Evolutionary conservation across 805 yeast genomes (phyloP).

Genomic region (Lipomyces sp.): DNA sequence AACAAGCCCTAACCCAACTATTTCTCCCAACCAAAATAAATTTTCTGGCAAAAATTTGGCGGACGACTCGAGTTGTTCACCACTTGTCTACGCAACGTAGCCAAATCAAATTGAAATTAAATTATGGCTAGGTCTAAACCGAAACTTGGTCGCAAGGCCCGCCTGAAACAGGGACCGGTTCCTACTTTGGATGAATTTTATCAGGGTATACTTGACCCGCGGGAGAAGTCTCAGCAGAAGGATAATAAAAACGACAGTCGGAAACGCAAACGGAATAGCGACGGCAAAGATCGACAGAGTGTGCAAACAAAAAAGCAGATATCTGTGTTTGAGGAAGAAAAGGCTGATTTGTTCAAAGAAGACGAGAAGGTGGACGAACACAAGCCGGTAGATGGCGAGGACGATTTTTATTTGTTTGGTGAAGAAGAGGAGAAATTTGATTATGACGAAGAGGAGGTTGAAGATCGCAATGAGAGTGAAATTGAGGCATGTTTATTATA

Average conservation of each 20-base stretch:
- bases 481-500: conserved; percentile 48
- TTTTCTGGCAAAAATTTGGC: neutral
- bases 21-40: neutral
- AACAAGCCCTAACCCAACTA: neutral
- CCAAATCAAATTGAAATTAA: neutral
- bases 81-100: neutral
- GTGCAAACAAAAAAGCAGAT: conserved; percentile 38
- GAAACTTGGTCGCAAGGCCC: conserved; percentile 88
- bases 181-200: conserved; percentile 86
- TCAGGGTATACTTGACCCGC: conserved; percentile 52
- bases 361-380: conserved; percentile 39
- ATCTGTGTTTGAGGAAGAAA: conserved; percentile 36
- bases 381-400: conserved; percentile 47
- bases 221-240: conserved; percentile 43
- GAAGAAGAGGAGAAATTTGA: conserved; percentile 45
- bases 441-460: conserved; percentile 64
- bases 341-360: conserved; percentile 23
- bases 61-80: neutral
- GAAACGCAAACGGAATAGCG: conserved; percentile 38
- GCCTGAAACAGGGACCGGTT: conserved; percentile 91
- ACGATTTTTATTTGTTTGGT: conserved; percentile 34
- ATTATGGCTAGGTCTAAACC: neutral
- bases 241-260: conserved; percentile 39
- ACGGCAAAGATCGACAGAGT: conserved; percentile 40
- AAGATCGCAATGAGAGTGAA: conserved; percentile 46